Evolutionary conservation across 805 yeast genomes (phyloP), one percentile per base, ranked within the genome.

Genomic region (Starmerella scarabaei): DNA sequence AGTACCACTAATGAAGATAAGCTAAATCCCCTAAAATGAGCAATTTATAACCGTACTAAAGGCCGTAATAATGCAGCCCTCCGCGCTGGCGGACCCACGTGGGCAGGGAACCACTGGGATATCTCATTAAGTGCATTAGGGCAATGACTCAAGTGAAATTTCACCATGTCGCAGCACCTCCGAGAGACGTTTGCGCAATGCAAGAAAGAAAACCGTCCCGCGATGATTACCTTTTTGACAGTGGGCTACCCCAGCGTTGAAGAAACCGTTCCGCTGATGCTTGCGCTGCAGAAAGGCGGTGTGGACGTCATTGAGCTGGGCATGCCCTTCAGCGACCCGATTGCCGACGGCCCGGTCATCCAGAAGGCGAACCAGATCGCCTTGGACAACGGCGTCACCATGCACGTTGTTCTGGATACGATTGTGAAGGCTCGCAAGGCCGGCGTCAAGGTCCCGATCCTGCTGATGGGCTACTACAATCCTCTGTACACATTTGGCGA

Each of bases 321-420:
- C 47, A 65, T 91, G 58, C 99, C 99, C 35, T 91, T 91, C 60
- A 79, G 94, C 18, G 99, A 91, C 59, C 98, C 99, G 29, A 85
- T 91, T 59, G 99, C 97, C 26, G 99, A 91, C 61, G 99, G 99
- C 35, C 94, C 97, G 30, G 83, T 94, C 15, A 91, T 91, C 54
- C 98, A 91, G 65, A 75, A 67, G 26, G 84, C 97, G 29, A 86
- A 86, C 64, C 50, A 55, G 39, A 43, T 61, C n/a, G 91, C 98
- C 16, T 68, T 91, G 48, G 69, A 72, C 20, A 88, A 91, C 53
- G 93, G 93, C 12, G 73, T 85, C 44, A 78, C 84, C 23, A 75
- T 84, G 47, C 58, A 65, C 6, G 67, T 68, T 54, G 76, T 84
- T 49, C 63, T 91, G 44, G 85, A 80, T 14, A 57, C 83, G 33